Evolutionary conservation across 495 filamentous ascomycete species (phyloP).

Genomic region (Aspergillus taichungensis): DNA sequence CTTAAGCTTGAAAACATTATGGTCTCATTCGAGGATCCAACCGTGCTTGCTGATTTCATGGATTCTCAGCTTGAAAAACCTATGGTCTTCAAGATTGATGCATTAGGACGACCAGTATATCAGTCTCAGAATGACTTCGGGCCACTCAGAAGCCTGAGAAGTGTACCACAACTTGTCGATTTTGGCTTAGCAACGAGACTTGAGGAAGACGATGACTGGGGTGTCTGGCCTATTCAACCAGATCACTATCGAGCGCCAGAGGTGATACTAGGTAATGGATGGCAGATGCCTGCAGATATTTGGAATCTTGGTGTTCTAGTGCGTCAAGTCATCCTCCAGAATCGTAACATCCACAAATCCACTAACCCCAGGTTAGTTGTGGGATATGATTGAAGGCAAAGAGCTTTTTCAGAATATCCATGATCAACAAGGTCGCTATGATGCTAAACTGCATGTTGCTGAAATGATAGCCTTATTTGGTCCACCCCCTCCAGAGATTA

Average conservation of each 20-base stretch:
- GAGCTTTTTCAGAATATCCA: conserved; percentile 35
- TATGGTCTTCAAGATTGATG: conserved; percentile 32
- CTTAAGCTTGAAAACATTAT: conserved; percentile 42
- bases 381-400: conserved; percentile 42
- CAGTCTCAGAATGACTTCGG: conserved; percentile 34
- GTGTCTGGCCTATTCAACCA: conserved; percentile 36
- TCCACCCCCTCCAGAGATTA: conserved; percentile 31
- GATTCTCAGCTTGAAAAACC: conserved; percentile 26
- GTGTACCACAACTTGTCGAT: conserved; percentile 66
- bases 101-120: conserved; percentile 26
- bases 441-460: conserved; percentile 33
- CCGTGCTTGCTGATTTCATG: conserved; percentile 33
- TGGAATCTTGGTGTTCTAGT: conserved; percentile 45
- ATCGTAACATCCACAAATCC: conserved; percentile 20
- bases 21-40: conserved; percentile 35
- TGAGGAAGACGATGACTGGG: conserved; percentile 25
- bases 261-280: conserved; percentile 36
- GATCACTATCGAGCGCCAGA: conserved; percentile 40
- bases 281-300: conserved; percentile 34
- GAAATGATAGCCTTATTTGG: conserved; percentile 42
- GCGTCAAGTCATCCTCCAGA: conserved; percentile 13
- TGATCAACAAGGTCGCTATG: conserved; percentile 22
- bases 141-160: conserved; percentile 23
- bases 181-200: conserved; percentile 75
- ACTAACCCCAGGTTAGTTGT: conserved; percentile 37